A percentile compares a stretch with the other conserved stretches of the same genome.
phyloP scores from a whole-genome alignment of 2,329 filamentous ascomycete genomes.

The Ambrosiella xylebori region DNA sequence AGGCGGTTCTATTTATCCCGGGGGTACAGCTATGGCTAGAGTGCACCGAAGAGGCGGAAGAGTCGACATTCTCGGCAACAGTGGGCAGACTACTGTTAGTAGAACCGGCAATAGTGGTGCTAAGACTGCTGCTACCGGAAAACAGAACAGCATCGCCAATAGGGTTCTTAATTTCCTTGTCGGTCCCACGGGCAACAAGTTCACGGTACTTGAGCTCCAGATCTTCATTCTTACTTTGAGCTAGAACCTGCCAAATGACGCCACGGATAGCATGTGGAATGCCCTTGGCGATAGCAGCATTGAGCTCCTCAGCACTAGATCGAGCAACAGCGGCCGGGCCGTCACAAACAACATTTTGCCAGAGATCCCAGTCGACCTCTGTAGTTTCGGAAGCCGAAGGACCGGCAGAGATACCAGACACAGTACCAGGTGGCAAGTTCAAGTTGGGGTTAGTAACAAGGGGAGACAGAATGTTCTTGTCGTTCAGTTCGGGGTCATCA shows the following conservation, averaged over 20 bases:
- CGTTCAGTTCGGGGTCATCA: slow-evolving; percentile 12
- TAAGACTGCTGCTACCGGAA: slow-evolving; percentile 28
- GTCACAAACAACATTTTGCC: slow-evolving; percentile 91
- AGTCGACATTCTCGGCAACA: slow-evolving; percentile 50
- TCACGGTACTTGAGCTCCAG: slow-evolving; percentile 77
- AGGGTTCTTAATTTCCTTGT: slow-evolving; percentile 50
- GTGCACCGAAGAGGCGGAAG: slow-evolving; percentile 70
- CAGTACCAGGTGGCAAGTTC: slow-evolving; percentile 67
- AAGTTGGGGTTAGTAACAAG: slow-evolving; percentile 49
- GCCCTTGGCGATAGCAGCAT: slow-evolving; percentile 75
- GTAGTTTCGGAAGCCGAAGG: slow-evolving; percentile 52
- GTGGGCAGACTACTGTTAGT: slow-evolving; percentile 35
- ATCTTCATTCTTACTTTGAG: slow-evolving; percentile 86
- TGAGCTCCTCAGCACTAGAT: slow-evolving; percentile 77
- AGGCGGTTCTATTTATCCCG: slow-evolving; percentile 36
- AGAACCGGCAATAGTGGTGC: slow-evolving; percentile 32
- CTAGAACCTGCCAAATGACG: slow-evolving; percentile 97
- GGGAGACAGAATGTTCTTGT: slow-evolving; percentile 20
- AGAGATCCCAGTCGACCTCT: slow-evolving; percentile 95
- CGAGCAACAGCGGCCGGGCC: slow-evolving; percentile 76
- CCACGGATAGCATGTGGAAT: slow-evolving; percentile 91
- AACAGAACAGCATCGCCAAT: slow-evolving; percentile 17
- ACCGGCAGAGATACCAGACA: slow-evolving; percentile 60
- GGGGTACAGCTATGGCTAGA: slow-evolving; percentile 63
- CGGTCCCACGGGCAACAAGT: slow-evolving; percentile 60